phyloP scores from a whole-genome alignment of 2,329 filamentous ascomycete species.

The Metarhizium humberi region DNA sequence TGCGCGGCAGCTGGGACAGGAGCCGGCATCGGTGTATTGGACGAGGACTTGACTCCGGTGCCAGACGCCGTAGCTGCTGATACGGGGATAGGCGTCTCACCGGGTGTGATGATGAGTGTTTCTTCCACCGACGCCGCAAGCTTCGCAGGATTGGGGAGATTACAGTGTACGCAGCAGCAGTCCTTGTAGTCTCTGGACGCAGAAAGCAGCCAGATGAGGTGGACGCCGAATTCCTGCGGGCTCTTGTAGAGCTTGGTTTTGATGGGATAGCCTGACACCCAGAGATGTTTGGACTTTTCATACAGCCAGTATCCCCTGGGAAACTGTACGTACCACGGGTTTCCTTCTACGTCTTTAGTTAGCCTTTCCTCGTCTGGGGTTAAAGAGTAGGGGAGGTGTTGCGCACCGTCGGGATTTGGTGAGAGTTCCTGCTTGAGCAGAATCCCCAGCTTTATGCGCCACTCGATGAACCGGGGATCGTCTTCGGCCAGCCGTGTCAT shows the following conservation, averaged over 20 bases:
- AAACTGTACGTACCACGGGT: conserved; percentile 35
- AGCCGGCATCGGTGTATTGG: conserved; percentile 4
- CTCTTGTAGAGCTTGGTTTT: conserved; percentile 41
- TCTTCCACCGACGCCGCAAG: conserved; percentile 17
- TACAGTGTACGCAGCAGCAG: conserved; percentile 43
- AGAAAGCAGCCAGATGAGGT: conserved; percentile 42
- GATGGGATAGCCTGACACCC: conserved; percentile 39
- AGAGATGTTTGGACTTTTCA: conserved; percentile 38
- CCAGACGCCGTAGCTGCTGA: conserved; percentile 1
- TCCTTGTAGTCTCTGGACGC: conserved; percentile 36
- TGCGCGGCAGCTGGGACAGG: conserved; percentile 5
- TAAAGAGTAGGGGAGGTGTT: not conserved
- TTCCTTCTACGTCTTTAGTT: conserved; percentile 24
- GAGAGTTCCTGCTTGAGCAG: conserved; percentile 35
- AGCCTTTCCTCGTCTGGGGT: not conserved
- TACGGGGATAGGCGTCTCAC: conserved; percentile 8
- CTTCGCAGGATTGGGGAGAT: conserved; percentile 19
- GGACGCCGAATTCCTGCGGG: conserved; percentile 43
- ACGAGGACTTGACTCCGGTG: conserved; percentile 3
- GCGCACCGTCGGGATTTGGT: conserved; percentile 28
- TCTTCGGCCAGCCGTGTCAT: conserved; percentile 33
- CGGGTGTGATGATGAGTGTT: conserved; percentile 10
- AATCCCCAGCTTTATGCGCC: conserved; percentile 35
- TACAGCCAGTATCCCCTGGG: conserved; percentile 37
- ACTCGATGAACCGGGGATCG: conserved; percentile 34